Conservation (phyloP, 2,329 filamentous ascomycete genomes). For the Plenodomus tracheiphilus region DNA sequence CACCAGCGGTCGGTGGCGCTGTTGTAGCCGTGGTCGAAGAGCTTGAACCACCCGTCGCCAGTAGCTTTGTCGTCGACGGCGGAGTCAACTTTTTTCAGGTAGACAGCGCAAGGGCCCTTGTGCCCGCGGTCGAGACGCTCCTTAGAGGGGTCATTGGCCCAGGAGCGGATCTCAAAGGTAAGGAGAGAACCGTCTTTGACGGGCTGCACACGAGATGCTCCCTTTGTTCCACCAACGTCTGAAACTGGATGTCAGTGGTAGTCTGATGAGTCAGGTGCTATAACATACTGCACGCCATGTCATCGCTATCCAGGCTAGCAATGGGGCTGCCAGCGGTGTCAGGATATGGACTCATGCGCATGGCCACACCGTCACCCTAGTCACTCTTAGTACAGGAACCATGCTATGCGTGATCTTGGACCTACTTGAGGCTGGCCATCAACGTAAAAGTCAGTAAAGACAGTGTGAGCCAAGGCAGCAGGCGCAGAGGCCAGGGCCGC, state of each 20-base stretch:
- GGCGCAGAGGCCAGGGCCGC: constrained; percentile 39
- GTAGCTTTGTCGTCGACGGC: constrained; percentile 55
- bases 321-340: constrained; percentile 62
- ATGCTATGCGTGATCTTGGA: not conserved
- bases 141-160: constrained; percentile 58
- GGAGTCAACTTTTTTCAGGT: constrained; percentile 69
- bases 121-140: constrained; percentile 64
- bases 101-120: constrained; percentile 72
- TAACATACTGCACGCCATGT: constrained; percentile 71
- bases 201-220: constrained; percentile 53
- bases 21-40: constrained; percentile 71
- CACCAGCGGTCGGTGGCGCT: constrained; percentile 63
- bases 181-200: constrained; percentile 58
- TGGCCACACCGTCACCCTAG: constrained; percentile 70
- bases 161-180: constrained; percentile 68
- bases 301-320: constrained; percentile 58
- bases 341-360: constrained; percentile 65
- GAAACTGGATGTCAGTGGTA: constrained; percentile 13
- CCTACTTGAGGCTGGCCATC: constrained; percentile 37
- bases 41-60: constrained; percentile 77
- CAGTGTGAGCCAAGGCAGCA: constrained; percentile 40
- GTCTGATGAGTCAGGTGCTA: too few relatives aligned
- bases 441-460: constrained; percentile 42
- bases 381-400: constrained; percentile 20
- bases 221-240: constrained; percentile 55